Base-by-base conservation (phyloP, 352 stramenopile genomes). In the Phytophthora vignae region DNA sequence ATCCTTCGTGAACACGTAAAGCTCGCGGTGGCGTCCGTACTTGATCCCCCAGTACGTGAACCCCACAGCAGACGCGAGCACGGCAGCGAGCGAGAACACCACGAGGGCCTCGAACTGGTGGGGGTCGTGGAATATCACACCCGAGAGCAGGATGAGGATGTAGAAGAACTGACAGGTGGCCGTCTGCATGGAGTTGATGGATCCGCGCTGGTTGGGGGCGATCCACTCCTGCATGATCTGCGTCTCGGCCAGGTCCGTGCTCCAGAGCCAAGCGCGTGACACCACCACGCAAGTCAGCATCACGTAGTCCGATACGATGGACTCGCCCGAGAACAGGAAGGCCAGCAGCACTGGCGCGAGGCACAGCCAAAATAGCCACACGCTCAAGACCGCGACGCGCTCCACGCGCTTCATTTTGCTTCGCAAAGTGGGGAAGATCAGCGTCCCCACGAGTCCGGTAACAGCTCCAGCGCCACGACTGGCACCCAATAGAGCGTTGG, bases 151-250 rank as follows among this genome's bases (percentile, higher is more conserved):
- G 10, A 91, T 88, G 11, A 85, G 48, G 44, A 90, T 85, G 79
- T 74, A 90, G 61, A 86, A 91, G 62, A 90, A 77, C 67, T 92
- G 83, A 59, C 76, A 88, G 57, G 79, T 79, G 29, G 84, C 84
- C 0, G 76, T 89, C 55, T 92, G 84, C 81, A 92, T 90, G 10
- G 81, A 70, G 69, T 90, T 90, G 78, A 90, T 89, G 21, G 76
- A 64, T 36, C 82, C 80, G 38, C 83, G 82, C 8, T 79, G 71
- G 55, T 79, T 70, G 14, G 78, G 73, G n/a, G 82, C 72, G 58
- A 90, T 84, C 79, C 80, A 89, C 71, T 91, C 84, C 61, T 91
- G 84, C 83, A 90, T 90, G 58, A 90, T 83, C 74, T 92, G 84
- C 25, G 81, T 90, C 70, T 90, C 82, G 7, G 79, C 83, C n/a